A percentile compares a stretch with the other conserved stretches of the same genome.
Conservation (phyloP, 2,329 filamentous ascomycete genomes). For the Fusarium concolor region DNA sequence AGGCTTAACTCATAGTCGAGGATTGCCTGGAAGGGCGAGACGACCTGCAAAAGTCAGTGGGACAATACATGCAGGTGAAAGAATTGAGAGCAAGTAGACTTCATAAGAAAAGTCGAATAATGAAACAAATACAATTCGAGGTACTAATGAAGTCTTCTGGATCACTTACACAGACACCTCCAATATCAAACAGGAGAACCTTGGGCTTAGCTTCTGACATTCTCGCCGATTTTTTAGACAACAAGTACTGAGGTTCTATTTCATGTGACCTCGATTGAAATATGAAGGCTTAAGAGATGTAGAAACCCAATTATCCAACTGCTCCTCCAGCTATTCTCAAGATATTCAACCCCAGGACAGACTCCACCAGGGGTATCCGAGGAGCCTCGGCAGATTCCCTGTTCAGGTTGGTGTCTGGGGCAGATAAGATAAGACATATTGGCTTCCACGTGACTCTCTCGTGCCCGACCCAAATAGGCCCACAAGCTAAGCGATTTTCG, state of each 20-base stretch:
- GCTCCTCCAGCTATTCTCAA: not conserved
- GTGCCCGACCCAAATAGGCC: slow-evolving; percentile 47
- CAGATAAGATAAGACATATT: slow-evolving; percentile 18
- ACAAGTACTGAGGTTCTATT: not conserved
- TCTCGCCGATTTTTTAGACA: not conserved
- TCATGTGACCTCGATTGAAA: slow-evolving; percentile 34
- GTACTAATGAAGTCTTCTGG: not conserved
- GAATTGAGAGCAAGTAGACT: not conserved
- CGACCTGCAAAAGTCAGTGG: slow-evolving; percentile 67
- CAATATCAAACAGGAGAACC: slow-evolving; percentile 92
- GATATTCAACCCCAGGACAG: slow-evolving; percentile 7
- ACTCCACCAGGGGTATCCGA: slow-evolving; percentile 35
- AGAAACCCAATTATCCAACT: not conserved
- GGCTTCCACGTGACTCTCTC: slow-evolving; percentile 46
- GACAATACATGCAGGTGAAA: not conserved
- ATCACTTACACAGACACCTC: slow-evolving; percentile 89
- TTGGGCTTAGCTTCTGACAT: slow-evolving; percentile 65
- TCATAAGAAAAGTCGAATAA: not conserved
- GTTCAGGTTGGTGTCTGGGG: not conserved
- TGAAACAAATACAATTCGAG: too few relatives aligned
- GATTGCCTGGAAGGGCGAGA: slow-evolving; percentile 93
- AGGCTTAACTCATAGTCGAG: slow-evolving; percentile 85
- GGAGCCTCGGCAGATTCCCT: slow-evolving; percentile 37
- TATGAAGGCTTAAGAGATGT: slow-evolving; percentile 20
- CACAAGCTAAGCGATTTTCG: slow-evolving; percentile 30